These are phyloP conservation scores for Boletus semigastroideus DNA, from an alignment of 1,284 basidiomycete species.

Conservation along the genomic window DNA sequence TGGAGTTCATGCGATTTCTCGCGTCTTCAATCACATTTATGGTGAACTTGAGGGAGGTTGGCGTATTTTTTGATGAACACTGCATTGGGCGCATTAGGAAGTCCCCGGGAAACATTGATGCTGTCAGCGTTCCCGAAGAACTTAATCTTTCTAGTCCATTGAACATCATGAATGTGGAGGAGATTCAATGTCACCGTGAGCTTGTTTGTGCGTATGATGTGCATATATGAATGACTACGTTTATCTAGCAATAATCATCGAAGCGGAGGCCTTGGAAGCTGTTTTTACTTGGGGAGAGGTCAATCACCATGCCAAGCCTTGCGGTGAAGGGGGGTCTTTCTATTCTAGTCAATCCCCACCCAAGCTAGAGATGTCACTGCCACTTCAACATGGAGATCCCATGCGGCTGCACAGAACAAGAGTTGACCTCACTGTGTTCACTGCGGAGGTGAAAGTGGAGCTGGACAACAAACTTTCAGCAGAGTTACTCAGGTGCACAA, in stretches of 20 bases:
- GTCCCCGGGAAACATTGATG: slow-evolving; percentile 47
- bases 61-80: slow-evolving; percentile 76
- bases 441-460: neutral
- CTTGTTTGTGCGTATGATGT: neutral
- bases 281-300: neutral
- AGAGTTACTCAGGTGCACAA: neutral
- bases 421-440: neutral
- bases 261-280: neutral
- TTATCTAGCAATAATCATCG: slow-evolving; percentile 2
- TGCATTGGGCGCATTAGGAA: slow-evolving; percentile 65
- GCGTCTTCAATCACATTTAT: slow-evolving; percentile 94
- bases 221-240: too few relatives aligned
- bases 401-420: neutral
- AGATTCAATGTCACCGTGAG: slow-evolving; percentile 1
- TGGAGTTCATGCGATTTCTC: slow-evolving; percentile 88
- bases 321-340: too few relatives aligned
- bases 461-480: neutral
- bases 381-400: neutral
- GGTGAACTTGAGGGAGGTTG: slow-evolving; percentile 71
- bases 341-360: neutral
- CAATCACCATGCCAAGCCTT: neutral
- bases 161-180: slow-evolving; percentile 52
- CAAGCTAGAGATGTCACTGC: too few relatives aligned
- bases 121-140: slow-evolving; percentile 45
- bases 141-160: slow-evolving; percentile 48